Evolutionary conservation across 768 basidiomycete species (phyloP).

Genomic region (Calocybe gangraenosa): DNA sequence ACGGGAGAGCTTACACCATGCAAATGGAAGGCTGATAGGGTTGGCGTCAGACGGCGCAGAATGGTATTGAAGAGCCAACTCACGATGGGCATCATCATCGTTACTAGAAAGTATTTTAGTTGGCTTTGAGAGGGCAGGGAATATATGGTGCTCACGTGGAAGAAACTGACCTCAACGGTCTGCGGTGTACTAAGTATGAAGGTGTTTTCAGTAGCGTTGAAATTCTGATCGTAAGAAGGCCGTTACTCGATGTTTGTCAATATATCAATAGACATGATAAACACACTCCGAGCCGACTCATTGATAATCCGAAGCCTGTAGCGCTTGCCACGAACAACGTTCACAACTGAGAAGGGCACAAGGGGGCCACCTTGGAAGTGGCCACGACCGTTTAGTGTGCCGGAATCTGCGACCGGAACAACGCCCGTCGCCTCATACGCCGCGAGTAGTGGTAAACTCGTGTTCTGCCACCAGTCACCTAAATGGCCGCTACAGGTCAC

Average conservation of each 20-base stretch:
- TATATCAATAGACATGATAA: conserved; percentile 27
- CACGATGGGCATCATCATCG: conserved; percentile 27
- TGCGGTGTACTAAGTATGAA: conserved; percentile 34
- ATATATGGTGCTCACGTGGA: conserved; percentile 18
- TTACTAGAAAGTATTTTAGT: conserved; percentile 10
- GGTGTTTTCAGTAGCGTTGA: conserved; percentile 32
- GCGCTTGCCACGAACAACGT: conserved; percentile 31
- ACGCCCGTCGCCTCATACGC: conserved; percentile 20
- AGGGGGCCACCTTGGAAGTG: conserved; percentile 34
- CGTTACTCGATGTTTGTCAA: too few relatives aligned
- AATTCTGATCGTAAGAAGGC: too few relatives aligned
- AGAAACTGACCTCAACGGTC: conserved; percentile 34
- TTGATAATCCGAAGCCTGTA: conserved; percentile 47
- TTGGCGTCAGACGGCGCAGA: not conserved
- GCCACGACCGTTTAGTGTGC: conserved; percentile 40
- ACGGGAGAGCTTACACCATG: conserved; percentile 21
- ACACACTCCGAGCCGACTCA: conserved; percentile 35
- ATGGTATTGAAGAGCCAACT: not conserved
- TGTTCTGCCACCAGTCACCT: conserved; percentile 41
- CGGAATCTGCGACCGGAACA: conserved; percentile 29
- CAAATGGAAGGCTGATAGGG: conserved; percentile 25
- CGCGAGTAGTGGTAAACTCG: conserved; percentile 22
- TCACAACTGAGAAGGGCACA: conserved; percentile 30
- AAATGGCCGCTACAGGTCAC: conserved; percentile 1
- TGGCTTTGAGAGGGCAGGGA: not conserved